A percentile compares a stretch with the other conserved stretches of the same genome.
Conservation (phyloP, 345 rosid species). For the Triadica sebifera region DNA sequence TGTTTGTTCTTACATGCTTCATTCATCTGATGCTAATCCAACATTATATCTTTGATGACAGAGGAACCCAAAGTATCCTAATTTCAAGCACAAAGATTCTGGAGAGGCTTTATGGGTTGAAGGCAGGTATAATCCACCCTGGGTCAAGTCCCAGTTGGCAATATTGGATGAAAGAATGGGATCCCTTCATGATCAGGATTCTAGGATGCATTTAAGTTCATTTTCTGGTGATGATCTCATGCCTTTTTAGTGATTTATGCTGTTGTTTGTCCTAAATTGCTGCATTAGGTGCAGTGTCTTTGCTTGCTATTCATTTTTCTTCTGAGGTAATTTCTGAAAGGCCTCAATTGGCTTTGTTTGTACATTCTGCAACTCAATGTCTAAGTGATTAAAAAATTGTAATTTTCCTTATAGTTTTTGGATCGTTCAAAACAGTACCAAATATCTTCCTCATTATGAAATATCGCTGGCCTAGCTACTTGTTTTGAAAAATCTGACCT, state of each 20-base stretch:
- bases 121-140: constrained; percentile 54
- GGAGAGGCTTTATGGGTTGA: constrained; percentile 71
- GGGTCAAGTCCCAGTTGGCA: constrained; percentile 59
- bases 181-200: constrained; percentile 29
- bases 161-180: constrained; percentile 48
- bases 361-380: neutral
- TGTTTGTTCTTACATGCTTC: neutral
- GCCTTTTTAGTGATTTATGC: constrained; percentile 22
- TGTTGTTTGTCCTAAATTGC: neutral
- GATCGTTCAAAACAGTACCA: too few species aligned
- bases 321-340: constrained; percentile 9
- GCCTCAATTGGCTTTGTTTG: neutral
- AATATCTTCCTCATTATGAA: too few species aligned
- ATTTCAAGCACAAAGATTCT: constrained; percentile 71
- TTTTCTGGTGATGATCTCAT: constrained; percentile 36
- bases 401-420: neutral
- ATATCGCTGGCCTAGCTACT: too few species aligned
- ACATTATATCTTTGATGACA: constrained; percentile 22
- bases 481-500: too few species aligned
- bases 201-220: constrained; percentile 27
- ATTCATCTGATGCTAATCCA: neutral
- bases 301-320: neutral
- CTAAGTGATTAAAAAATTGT: neutral
- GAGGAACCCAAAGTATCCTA: constrained; percentile 64
- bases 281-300: neutral